These are phyloP conservation scores for Backusella australiensis DNA, from an alignment of 192 early-diverging fungal species.

Conservation along the genomic window DNA sequence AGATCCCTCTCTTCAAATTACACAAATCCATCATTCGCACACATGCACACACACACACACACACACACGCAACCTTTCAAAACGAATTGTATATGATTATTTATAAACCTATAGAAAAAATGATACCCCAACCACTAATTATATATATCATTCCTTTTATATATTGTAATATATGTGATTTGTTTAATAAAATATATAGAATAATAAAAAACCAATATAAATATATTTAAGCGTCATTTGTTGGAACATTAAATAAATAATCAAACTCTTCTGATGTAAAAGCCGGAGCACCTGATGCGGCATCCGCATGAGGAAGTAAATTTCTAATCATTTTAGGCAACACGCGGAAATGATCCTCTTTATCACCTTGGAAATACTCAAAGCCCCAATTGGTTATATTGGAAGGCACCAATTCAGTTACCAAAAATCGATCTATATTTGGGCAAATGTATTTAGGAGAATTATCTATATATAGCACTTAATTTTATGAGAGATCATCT, in stretches of 20 bases:
- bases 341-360: neutral
- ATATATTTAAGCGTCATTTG: neutral
- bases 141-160: neutral
- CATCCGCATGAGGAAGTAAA: conserved; percentile 8
- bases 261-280: conserved; percentile 5
- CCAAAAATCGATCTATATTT: conserved; percentile 44
- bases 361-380: conserved; percentile 25
- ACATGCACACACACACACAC: too few relatives aligned
- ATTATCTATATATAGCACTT: neutral
- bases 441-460: neutral
- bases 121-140: neutral
- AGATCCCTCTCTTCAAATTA: neutral
- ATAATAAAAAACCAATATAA: neutral
- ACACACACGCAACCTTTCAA: neutral
- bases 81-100: neutral
- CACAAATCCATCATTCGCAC: too few relatives aligned
- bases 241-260: neutral
- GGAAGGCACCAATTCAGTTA: conserved; percentile 35
- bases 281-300: neutral
- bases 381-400: conserved; percentile 48
- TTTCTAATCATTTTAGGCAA: conserved; percentile 17
- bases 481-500: neutral
- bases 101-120: neutral
- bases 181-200: neutral
- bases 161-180: neutral